Conservation (phyloP, 305 asterid genomes). For the Caryopteris hybrid region DNA sequence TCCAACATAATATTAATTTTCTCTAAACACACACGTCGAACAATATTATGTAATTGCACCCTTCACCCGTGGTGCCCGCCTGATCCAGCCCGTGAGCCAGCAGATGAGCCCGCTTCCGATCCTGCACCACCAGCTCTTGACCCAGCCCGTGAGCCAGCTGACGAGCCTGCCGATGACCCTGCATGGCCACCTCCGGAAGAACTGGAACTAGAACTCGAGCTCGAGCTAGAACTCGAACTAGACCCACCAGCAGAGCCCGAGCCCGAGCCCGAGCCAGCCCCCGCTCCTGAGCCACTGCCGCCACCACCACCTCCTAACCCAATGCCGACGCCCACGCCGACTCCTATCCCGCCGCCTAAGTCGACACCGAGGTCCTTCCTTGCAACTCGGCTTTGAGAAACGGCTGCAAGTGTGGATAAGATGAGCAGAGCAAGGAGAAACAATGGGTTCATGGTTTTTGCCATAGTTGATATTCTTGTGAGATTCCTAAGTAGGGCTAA, state of each 20-base stretch:
- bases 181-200: conserved; percentile 35
- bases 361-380: conserved; percentile 46
- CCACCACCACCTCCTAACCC: conserved; percentile 41
- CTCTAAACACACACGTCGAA: no score
- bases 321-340: conserved; percentile 40
- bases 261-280: conserved; percentile 37
- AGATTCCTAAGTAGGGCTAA: neutral
- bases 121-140: conserved; percentile 35
- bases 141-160: conserved; percentile 57
- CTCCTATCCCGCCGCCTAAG: conserved; percentile 34
- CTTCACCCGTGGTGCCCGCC: conserved; percentile 4
- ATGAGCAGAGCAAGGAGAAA: conserved; percentile 23
- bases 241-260: conserved; percentile 43
- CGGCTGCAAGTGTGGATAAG: conserved; percentile 31
- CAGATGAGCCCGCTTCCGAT: conserved; percentile 15
- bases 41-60: no score
- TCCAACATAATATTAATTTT: no score
- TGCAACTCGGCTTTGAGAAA: conserved; percentile 36
- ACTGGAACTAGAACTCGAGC: conserved; percentile 43
- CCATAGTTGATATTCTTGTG: conserved; percentile 11
- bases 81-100: conserved; percentile 24
- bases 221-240: conserved; percentile 36
- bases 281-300: conserved; percentile 41
- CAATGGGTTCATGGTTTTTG: conserved; percentile 10
- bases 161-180: conserved; percentile 50